phyloP scores from a whole-genome alignment of 2,329 filamentous ascomycete species.

The Parastagonospora avenae region DNA sequence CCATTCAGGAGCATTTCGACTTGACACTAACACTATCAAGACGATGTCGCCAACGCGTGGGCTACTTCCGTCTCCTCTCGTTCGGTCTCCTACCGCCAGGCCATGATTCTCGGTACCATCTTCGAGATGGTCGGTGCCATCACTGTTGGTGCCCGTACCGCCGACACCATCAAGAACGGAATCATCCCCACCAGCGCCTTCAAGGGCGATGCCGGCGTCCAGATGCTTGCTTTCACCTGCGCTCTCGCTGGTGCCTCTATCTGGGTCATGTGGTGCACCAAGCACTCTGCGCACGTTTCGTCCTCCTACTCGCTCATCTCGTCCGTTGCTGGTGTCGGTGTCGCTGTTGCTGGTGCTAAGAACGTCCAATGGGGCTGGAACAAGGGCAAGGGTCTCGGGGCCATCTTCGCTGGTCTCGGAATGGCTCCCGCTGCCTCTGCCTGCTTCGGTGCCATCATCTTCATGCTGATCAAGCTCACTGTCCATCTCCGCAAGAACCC shows the following conservation, averaged over 20 bases:
- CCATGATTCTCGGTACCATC: conserved; percentile 53
- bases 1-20: neutral
- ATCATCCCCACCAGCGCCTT: conserved; percentile 56
- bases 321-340: conserved; percentile 54
- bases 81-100: conserved; percentile 72
- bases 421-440: conserved; percentile 74
- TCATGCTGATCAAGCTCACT: conserved; percentile 72
- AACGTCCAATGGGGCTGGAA: conserved; percentile 65
- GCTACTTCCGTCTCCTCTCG: conserved; percentile 82
- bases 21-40: conserved; percentile 37
- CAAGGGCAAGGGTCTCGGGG: conserved; percentile 68
- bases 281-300: conserved; percentile 69
- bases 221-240: conserved; percentile 63
- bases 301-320: conserved; percentile 62
- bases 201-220: conserved; percentile 53
- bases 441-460: conserved; percentile 69
- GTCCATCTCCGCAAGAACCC: conserved; percentile 75
- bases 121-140: conserved; percentile 56
- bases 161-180: conserved; percentile 79
- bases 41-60: conserved; percentile 86
- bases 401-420: conserved; percentile 66
- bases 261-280: conserved; percentile 83
- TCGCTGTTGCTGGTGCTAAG: conserved; percentile 60
- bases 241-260: conserved; percentile 66
- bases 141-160: conserved; percentile 58